phyloP scores from a whole-genome alignment of 2,329 filamentous ascomycete species.

The Furcasterigmium sp. region DNA sequence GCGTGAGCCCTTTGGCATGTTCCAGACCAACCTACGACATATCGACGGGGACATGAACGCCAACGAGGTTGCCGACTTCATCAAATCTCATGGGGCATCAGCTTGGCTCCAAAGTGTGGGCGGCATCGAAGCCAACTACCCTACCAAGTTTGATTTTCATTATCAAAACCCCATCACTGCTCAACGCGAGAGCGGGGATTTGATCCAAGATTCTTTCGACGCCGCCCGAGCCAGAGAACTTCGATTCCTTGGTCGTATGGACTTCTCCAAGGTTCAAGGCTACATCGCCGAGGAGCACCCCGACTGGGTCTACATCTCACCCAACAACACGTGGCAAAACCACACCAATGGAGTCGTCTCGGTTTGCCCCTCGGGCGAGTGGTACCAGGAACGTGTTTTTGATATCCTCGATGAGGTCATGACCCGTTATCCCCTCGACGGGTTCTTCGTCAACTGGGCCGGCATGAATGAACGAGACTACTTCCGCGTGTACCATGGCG shows the following conservation, averaged over 20 bases:
- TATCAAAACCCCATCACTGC: constrained; percentile 6
- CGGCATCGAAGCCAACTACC: constrained; percentile 12
- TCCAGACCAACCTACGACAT: constrained; percentile 12
- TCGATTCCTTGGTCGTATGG: constrained; percentile 10
- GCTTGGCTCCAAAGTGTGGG: constrained; percentile 11
- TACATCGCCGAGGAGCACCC: constrained; percentile 9
- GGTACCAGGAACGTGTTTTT: constrained; percentile 12
- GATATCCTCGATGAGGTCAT: constrained; percentile 12
- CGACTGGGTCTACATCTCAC: constrained; percentile 12
- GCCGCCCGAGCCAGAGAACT: constrained; percentile 7
- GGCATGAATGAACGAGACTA: constrained; percentile 12
- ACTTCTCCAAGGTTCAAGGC: constrained; percentile 11
- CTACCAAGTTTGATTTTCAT: constrained; percentile 9
- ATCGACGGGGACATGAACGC: constrained; percentile 13
- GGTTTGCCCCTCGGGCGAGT: constrained; percentile 10
- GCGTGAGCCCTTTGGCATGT: constrained; percentile 11
- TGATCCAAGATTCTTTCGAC: constrained; percentile 9
- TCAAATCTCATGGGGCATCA: constrained; percentile 6
- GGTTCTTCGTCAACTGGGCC: constrained; percentile 16
- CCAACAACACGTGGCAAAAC: constrained; percentile 9
- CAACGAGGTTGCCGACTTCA: constrained; percentile 7
- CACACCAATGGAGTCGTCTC: constrained; percentile 11
- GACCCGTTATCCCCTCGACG: constrained; percentile 9
- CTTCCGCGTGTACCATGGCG: constrained; percentile 10
- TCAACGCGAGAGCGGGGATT: constrained; percentile 8